A percentile compares a stretch with the other conserved stretches of the same genome.
Conservation (phyloP, 345 rosid species). For the Schrenkiella parvula region DNA sequence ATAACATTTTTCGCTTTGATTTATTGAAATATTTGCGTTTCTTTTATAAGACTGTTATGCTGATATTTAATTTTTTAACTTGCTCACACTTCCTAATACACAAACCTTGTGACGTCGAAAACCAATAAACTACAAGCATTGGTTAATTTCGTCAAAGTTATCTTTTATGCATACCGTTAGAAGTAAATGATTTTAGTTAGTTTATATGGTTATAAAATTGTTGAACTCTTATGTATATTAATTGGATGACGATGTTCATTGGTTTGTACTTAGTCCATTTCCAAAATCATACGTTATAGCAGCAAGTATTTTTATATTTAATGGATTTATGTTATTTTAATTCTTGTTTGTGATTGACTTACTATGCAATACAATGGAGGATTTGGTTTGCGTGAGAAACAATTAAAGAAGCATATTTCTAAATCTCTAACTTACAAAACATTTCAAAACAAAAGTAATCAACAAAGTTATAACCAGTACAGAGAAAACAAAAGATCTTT, state of each 20-base stretch:
- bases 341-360: background rate
- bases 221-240: background rate
- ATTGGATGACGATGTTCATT: background rate
- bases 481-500: slow-evolving; percentile 7
- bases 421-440: slow-evolving; percentile 9
- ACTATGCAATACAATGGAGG: background rate
- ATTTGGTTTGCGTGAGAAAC: slow-evolving; percentile 12
- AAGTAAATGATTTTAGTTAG: too few species aligned
- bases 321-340: background rate
- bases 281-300: background rate
- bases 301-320: too few species aligned
- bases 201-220: too few species aligned
- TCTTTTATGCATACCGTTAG: too few species aligned
- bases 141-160: background rate
- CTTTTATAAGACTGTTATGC: background rate
- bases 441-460: background rate
- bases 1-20: background rate
- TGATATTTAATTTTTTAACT: background rate
- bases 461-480: slow-evolving; percentile 2
- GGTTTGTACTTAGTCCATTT: background rate
- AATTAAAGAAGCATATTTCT: slow-evolving; percentile 9
- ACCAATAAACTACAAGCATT: background rate
- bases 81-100: background rate
- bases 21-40: background rate
- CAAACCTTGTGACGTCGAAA: background rate